Evolutionary conservation across 306 rosid species (phyloP).

Genomic region (Calophaca sinica): DNA sequence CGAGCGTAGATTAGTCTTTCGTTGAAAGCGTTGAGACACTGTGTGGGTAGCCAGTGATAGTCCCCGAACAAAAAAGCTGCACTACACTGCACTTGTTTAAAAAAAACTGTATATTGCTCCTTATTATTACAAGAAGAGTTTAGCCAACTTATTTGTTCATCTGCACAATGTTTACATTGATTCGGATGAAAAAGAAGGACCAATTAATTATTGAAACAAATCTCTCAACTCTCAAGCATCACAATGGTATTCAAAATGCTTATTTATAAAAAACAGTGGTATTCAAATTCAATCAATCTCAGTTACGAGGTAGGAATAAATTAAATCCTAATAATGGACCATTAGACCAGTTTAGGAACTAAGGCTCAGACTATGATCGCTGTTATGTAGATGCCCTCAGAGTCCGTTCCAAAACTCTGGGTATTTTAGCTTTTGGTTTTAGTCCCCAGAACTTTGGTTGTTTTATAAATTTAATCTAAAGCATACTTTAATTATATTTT

Average conservation of each 20-base stretch:
- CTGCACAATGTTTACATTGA: constrained; percentile 19
- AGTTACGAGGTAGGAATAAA: background rate
- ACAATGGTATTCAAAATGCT: background rate
- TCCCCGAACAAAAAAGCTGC: too few species aligned
- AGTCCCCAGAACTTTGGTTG: too few species aligned
- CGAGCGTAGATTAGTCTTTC: too few species aligned
- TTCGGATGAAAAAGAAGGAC: background rate
- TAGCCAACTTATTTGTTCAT: constrained; percentile 24
- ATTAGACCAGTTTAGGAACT: background rate
- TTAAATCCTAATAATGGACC: background rate
- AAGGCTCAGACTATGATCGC: too few species aligned
- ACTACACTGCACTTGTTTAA: too few species aligned
- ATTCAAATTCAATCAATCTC: background rate
- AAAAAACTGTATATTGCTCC: background rate
- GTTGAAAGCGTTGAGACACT: too few species aligned
- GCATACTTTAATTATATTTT: too few species aligned
- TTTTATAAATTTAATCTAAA: too few species aligned
- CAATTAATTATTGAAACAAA: background rate
- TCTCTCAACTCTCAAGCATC: background rate
- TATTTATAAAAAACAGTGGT: background rate
- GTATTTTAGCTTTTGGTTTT: too few species aligned
- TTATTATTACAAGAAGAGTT: background rate
- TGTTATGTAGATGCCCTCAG: too few species aligned
- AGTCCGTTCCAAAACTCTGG: too few species aligned
- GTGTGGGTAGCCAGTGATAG: too few species aligned